A percentile compares a stretch with the other conserved stretches of the same genome.
Conservation (phyloP, 176 grass and related monocot species). For the Zea luxurians region DNA sequence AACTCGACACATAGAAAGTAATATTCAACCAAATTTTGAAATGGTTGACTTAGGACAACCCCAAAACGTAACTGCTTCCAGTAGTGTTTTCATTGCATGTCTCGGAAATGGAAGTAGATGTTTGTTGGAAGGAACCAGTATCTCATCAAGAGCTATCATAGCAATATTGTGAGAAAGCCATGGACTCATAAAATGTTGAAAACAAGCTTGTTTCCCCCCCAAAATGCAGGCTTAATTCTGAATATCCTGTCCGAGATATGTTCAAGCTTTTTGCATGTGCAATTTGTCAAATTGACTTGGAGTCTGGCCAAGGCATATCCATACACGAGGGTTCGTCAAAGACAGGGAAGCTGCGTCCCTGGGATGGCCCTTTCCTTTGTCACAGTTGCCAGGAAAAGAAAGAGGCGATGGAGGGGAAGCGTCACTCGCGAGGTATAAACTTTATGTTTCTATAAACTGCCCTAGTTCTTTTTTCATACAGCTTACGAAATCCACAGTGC, state of each 20-base stretch:
- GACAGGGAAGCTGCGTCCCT: slow-evolving; percentile 51
- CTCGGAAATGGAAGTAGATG: neutral
- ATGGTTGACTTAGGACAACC: neutral
- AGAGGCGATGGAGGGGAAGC: slow-evolving; percentile 96
- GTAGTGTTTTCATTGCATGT: neutral
- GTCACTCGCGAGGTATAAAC: slow-evolving; percentile 53
- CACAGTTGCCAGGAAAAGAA: slow-evolving; percentile 82
- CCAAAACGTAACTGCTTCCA: neutral
- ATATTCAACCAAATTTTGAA: neutral
- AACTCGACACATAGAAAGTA: neutral
- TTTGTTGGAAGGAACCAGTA: slow-evolving; percentile 9
- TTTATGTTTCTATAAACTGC: neutral
- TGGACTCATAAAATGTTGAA: neutral
- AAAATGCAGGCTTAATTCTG: slow-evolving; percentile 64
- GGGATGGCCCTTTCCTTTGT: slow-evolving; percentile 99
- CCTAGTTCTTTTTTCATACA: neutral
- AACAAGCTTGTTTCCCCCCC: neutral
- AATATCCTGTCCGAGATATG: slow-evolving; percentile 84
- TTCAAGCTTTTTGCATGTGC: slow-evolving; percentile 96
- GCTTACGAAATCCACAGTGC: neutral
- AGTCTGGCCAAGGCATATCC: slow-evolving; percentile 81
- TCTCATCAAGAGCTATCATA: slow-evolving; percentile 1
- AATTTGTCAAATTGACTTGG: slow-evolving; percentile 82
- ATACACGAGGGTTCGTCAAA: slow-evolving; percentile 60
- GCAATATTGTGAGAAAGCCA: slow-evolving; percentile 10